These are phyloP conservation scores for Trichoderma polysporum DNA, from an alignment of 2,329 filamentous ascomycete genomes.

Conservation along the genomic window DNA sequence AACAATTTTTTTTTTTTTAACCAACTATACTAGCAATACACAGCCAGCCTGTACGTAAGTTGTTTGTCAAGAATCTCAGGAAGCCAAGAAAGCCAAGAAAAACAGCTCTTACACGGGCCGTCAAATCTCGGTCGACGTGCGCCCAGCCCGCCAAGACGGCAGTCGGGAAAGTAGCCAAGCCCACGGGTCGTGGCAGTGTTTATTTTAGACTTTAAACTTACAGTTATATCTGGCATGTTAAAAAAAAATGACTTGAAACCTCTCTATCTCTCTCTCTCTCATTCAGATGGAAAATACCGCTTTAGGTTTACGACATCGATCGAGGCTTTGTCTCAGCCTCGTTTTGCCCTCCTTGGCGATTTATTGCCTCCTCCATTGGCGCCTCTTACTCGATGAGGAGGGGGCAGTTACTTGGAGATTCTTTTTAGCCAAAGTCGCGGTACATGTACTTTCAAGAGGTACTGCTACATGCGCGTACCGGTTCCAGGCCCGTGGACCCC, in stretches of 20 bases:
- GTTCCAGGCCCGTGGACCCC: slow-evolving; percentile 8
- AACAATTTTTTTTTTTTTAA: background rate
- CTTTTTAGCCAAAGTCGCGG: too few species aligned
- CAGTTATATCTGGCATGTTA: background rate
- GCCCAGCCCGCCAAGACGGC: slow-evolving; percentile 20
- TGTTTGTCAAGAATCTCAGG: background rate
- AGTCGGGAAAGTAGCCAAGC: slow-evolving; percentile 19
- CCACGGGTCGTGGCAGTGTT: slow-evolving; percentile 20
- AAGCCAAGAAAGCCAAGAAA: background rate
- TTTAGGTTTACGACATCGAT: background rate
- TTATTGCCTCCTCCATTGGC: too few species aligned
- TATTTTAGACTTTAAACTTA: slow-evolving; percentile 19
- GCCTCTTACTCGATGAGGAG: too few species aligned
- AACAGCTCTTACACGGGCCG: background rate
- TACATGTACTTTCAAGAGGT: background rate
- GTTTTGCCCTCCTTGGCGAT: background rate
- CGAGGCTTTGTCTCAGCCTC: background rate
- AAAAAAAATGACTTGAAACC: background rate
- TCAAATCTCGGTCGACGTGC: background rate
- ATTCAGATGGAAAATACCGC: background rate
- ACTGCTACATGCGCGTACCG: background rate
- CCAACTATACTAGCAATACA: background rate
- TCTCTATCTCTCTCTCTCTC: background rate
- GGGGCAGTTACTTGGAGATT: too few species aligned
- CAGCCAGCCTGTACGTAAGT: background rate